These are phyloP conservation scores for Tolypocladium tropicale DNA, from an alignment of 2,329 filamentous ascomycete genomes.

Conservation along the genomic window DNA sequence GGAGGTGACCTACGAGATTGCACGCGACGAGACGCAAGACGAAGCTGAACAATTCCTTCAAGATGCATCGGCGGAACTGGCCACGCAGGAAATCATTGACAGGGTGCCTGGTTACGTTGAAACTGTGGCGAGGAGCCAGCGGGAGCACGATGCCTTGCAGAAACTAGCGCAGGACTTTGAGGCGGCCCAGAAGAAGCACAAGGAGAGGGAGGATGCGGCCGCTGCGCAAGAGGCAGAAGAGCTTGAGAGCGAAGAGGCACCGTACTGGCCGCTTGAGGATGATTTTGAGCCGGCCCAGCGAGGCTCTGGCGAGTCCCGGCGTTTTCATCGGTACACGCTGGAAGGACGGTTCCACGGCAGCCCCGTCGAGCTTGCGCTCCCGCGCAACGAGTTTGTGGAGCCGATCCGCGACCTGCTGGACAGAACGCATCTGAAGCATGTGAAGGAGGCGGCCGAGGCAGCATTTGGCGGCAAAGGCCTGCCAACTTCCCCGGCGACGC, in stretches of 20 bases:
- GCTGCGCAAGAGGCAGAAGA: slow-evolving; percentile 7
- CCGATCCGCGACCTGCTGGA: slow-evolving; percentile 62
- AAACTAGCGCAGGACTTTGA: slow-evolving; percentile 50
- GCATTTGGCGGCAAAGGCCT: slow-evolving; percentile 69
- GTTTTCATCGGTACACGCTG: slow-evolving; percentile 64
- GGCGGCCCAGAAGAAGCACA: slow-evolving; percentile 25
- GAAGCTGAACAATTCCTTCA: slow-evolving; percentile 4
- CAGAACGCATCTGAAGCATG: slow-evolving; percentile 61
- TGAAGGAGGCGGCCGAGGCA: slow-evolving; percentile 59
- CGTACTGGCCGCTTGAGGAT: slow-evolving; percentile 20
- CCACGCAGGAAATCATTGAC: slow-evolving; percentile 15
- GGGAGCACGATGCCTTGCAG: slow-evolving; percentile 43
- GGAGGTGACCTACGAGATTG: slow-evolving; percentile 42
- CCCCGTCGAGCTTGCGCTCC: slow-evolving; percentile 66
- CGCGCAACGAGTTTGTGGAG: slow-evolving; percentile 54
- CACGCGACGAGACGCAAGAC: slow-evolving; percentile 3
- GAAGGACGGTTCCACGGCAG: slow-evolving; percentile 65
- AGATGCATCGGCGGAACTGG: slow-evolving; percentile 5
- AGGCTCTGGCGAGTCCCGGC: slow-evolving; percentile 24
- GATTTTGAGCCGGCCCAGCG: slow-evolving; percentile 20
- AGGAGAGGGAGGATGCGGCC: slow-evolving; percentile 17
- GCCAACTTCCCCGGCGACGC: slow-evolving; percentile 67
- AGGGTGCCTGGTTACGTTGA: slow-evolving; percentile 30
- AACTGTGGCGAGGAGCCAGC: slow-evolving; percentile 40
- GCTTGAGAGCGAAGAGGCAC: slow-evolving; percentile 15